Evolutionary conservation across 257 asterid genomes (phyloP), one percentile per base, ranked within the genome.

Genomic region (Verbascum thapsus): DNA sequence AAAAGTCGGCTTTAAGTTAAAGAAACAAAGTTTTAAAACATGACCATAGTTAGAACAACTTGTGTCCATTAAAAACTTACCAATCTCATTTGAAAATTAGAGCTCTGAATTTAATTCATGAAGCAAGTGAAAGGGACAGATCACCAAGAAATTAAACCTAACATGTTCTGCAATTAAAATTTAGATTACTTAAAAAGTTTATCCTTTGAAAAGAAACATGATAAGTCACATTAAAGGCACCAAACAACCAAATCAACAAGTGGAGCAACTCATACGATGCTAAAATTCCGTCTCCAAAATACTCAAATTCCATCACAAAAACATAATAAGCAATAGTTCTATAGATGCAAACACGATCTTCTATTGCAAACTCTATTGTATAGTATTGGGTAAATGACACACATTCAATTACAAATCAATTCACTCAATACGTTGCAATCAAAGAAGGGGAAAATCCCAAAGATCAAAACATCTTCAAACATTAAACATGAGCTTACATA

Each of bases 221-320:
- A 50, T 6, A 26, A 54, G 3, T 10, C 56, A 48, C 10, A 45
- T 8, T 52, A 22, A 61, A 75, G 19, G 10, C 45, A 71, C 51
- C 70, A 17, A 74, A 49, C 53, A 8, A 19, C 70, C 56, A 52
- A 70, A 10, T 49, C 13, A 42, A 43, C 12, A 44, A 72, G n/a
- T n/a, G n/a, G n/a, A n/a, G n/a, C n/a, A n/a, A n/a, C n/a, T n/a
- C n/a, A n/a, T n/a, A n/a, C n/a, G n/a, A n/a, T n/a, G n/a, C n/a
- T n/a, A n/a, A n/a, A n/a, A n/a, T n/a, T n/a, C n/a, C n/a, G n/a
- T n/a, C n/a, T n/a, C n/a, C n/a, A n/a, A n/a, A n/a, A n/a, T n/a
- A n/a, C n/a, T n/a, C n/a, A n/a, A n/a, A n/a, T n/a, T n/a, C n/a
- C n/a, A n/a, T n/a, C n/a, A n/a, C n/a, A n/a, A n/a, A n/a, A n/a